A percentile compares a stretch with the other conserved stretches of the same genome.
phyloP scores from a whole-genome alignment of 2,329 filamentous ascomycete genomes.

The Penicillium polonicum region DNA sequence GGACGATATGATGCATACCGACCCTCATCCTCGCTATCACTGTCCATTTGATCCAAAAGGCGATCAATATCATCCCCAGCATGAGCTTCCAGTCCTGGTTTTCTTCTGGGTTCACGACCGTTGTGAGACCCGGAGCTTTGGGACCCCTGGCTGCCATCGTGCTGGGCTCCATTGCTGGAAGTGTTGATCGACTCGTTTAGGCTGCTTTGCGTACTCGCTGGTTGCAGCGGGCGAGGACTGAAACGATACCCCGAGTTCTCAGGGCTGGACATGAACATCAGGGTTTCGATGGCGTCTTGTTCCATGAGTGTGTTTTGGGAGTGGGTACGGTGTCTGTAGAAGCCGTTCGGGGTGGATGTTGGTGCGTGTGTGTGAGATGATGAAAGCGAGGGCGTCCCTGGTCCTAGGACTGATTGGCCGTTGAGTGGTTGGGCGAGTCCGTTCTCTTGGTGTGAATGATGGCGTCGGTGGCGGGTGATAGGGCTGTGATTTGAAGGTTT shows the following conservation, averaged over 20 bases:
- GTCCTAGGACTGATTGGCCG: conserved; percentile 24
- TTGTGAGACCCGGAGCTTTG: conserved; percentile 18
- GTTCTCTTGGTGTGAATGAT: conserved; percentile 36
- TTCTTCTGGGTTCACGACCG: conserved; percentile 7
- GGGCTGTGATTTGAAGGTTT: conserved; percentile 20
- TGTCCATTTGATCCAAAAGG: conserved; percentile 43
- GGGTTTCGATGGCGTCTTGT: conserved; percentile 52
- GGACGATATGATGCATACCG: conserved; percentile 19
- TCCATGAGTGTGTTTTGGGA: conserved; percentile 49
- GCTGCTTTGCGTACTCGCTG: conserved; percentile 24
- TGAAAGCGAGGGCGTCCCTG: conserved; percentile 35
- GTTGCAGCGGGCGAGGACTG: conserved; percentile 32
- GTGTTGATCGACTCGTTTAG: conserved; percentile 27
- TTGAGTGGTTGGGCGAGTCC: conserved; percentile 20
- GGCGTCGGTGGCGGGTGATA: conserved; percentile 31
- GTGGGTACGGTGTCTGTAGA: conserved; percentile 35
- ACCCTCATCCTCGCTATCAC: conserved; percentile 38
- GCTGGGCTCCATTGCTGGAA: conserved; percentile 5
- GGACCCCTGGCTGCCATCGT: conserved; percentile 17
- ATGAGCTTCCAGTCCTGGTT: conserved; percentile 30
- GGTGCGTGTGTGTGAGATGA: conserved; percentile 19
- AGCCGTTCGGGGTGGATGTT: conserved; percentile 25
- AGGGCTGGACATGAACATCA: conserved; percentile 53
- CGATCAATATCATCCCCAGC: conserved; percentile 44
- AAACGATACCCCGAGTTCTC: conserved; percentile 48